Percentiles rank a stretch among this genome's conserved stretches.
Evolutionary conservation across 1,139 yeast genomes (phyloP).

Genomic region (Candida sanyaensis): DNA sequence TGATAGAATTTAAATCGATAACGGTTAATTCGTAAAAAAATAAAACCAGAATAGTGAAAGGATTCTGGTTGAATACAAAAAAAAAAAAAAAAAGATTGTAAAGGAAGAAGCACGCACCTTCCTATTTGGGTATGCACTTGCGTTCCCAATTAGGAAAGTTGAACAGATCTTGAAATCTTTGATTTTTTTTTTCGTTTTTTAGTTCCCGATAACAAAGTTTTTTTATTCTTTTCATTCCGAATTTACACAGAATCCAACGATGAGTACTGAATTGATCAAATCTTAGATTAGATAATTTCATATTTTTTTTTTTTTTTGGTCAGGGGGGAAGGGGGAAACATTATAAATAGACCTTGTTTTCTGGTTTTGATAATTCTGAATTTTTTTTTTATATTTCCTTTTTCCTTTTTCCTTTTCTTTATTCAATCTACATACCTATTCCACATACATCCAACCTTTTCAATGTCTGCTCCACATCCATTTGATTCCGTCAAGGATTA

Average conservation of each 20-base stretch:
- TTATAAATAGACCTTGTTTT: no score
- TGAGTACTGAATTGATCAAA: no score
- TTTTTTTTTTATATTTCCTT: neutral
- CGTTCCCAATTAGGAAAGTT: slow-evolving; percentile 8
- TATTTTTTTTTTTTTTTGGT: no score
- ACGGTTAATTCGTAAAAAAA: no score
- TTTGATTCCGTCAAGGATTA: slow-evolving; percentile 69
- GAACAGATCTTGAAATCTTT: neutral
- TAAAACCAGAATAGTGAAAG: no score
- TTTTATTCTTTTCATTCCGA: neutral
- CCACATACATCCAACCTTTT: neutral
- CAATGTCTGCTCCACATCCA: slow-evolving; percentile 38
- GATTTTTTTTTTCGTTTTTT: neutral
- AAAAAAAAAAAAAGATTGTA: neutral
- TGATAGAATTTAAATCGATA: no score
- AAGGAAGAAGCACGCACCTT: slow-evolving; percentile 2
- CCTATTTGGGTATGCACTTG: slow-evolving; percentile 3
- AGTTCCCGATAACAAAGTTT: neutral
- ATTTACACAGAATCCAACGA: neutral
- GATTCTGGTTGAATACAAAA: no score
- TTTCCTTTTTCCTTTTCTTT: neutral
- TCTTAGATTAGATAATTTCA: no score
- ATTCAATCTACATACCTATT: neutral
- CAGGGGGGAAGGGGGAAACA: no score
- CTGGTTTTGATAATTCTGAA: neutral